These are phyloP conservation scores for Silene noctiflora DNA, from an alignment of 179 eudicot genomes.

Conservation along the genomic window DNA sequence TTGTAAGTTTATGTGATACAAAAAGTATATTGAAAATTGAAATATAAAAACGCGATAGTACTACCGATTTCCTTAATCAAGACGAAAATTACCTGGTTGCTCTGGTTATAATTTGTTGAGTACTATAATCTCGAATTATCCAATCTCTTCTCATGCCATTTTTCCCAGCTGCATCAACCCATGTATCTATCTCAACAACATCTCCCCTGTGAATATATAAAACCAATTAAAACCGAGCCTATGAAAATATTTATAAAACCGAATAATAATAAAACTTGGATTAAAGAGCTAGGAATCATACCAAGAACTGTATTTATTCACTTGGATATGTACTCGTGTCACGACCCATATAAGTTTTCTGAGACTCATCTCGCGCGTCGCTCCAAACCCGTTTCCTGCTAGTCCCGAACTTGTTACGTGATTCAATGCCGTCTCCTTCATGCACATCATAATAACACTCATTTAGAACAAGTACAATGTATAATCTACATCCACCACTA, in stretches of 20 bases:
- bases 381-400: conserved; percentile 74
- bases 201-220: conserved; percentile 54
- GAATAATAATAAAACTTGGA: not conserved
- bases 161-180: conserved; percentile 83
- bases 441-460: not conserved
- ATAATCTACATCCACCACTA: not conserved
- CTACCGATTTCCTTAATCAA: too few species aligned
- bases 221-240: not conserved
- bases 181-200: conserved; percentile 75
- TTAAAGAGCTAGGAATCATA: conserved; percentile 24
- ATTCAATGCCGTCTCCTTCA: conserved; percentile 74
- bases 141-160: conserved; percentile 85
- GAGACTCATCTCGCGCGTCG: conserved; percentile 75
- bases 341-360: conserved; percentile 89
- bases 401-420: conserved; percentile 75
- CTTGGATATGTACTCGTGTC: conserved; percentile 71
- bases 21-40: too few species aligned
- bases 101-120: conserved; percentile 60
- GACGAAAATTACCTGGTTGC: conserved; percentile 59
- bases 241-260: not conserved
- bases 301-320: conserved; percentile 80
- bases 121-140: conserved; percentile 63
- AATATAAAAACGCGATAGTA: too few species aligned
- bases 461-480: not conserved
- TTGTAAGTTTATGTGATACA: too few species aligned